Evolutionary conservation across 805 yeast species (phyloP), one percentile per base, ranked within the genome.

Genomic region (Torulaspora gathmanii): DNA sequence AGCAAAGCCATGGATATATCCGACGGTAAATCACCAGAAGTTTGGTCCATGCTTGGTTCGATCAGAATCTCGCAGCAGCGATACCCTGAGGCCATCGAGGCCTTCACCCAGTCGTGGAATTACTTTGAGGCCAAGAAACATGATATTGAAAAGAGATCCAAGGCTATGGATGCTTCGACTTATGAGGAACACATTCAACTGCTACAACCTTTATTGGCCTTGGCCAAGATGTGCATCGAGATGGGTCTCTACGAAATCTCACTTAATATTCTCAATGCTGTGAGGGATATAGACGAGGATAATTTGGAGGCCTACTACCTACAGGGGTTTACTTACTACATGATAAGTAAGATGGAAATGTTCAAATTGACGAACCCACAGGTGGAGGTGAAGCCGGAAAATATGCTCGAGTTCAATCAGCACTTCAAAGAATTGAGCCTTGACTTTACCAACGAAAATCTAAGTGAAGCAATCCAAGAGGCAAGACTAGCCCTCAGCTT

Each of bases 31-130:
- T 81, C 85, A 46, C 85, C 95, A 1, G 97, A 90, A 63, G 77
- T 87, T 1, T 86, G 87, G 81, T 77, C 89, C 1, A 71, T 86
- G 26, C 70, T 89, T 50, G 88, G 95, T 4, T 87, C 95, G 34
- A 86, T 93, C 49, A 76, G 95, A 49, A 88, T 91, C 37, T 86
- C 96, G 6, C 98, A 93, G 65, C 89, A 83, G 61, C 70, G 80
- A 41, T 73, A 70, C 33, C 73, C 74, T 0, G 96, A 89, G 5
- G 98, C 98, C 10, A 65, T 68, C 38, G 72, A 74, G 20, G 89
- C 93, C 0, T 70, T 90, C 40, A 44, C 51, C 11, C 76, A 77
- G 57, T 73, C 96, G 1, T 88, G 96, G 96, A 74, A 72, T 22
- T 70, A 84, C 42, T 87, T 83, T 58, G 71, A 72, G 34, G 48